These are phyloP conservation scores for Ustilago sp. DNA, from an alignment of 1,284 basidiomycete genomes.

Conservation along the genomic window DNA sequence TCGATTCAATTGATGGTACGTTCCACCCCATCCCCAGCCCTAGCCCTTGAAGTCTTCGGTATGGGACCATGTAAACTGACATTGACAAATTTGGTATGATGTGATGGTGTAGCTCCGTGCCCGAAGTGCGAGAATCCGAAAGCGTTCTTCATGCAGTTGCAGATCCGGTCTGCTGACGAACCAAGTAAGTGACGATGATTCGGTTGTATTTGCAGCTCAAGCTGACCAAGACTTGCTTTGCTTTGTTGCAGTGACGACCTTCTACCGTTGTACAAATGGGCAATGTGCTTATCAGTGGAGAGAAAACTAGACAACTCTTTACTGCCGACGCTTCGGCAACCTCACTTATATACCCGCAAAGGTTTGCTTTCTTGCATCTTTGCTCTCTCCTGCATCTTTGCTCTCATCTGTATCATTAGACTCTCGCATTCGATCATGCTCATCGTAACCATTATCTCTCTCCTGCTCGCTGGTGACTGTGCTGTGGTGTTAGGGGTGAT, in stretches of 20 bases:
- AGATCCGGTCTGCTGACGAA: conserved; percentile 85
- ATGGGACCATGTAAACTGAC: not conserved
- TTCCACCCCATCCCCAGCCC: not conserved
- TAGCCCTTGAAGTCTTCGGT: not conserved
- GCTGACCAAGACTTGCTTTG: not conserved
- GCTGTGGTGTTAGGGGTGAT: too few relatives aligned
- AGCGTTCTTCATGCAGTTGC: conserved; percentile 95
- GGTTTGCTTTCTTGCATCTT: not conserved
- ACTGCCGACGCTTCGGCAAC: too few relatives aligned
- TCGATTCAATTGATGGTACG: conserved; percentile 80
- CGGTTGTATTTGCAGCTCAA: too few relatives aligned
- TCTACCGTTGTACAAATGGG: conserved; percentile 63
- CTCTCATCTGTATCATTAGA: not conserved
- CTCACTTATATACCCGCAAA: conserved; percentile 8
- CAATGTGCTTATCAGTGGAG: conserved; percentile 65
- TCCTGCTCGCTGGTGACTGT: too few relatives aligned
- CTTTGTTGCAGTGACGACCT: conserved; percentile 61
- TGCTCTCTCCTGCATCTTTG: too few relatives aligned
- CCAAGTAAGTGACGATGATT: conserved; percentile 60
- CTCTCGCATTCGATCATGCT: not conserved
- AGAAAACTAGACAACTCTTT: conserved; percentile 45
- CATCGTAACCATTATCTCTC: not conserved
- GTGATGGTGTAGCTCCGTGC: conserved; percentile 72
- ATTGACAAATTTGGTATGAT: not conserved
- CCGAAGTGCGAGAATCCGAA: conserved; percentile 88